Conservation (phyloP, 495 filamentous ascomycete genomes). For the Parmelia sp. region DNA sequence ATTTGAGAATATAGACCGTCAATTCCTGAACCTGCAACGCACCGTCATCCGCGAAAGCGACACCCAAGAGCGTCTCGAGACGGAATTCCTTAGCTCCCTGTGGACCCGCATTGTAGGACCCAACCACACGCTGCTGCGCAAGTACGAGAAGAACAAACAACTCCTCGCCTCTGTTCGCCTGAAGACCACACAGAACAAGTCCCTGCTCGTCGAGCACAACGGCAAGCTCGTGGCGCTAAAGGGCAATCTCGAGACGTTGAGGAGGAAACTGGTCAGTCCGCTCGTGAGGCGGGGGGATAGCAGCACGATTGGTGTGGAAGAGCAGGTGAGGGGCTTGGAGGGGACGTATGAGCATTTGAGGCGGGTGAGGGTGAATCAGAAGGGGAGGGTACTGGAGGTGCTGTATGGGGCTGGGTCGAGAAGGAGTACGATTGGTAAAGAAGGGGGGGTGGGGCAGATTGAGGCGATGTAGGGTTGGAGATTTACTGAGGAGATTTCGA, state of each 20-base stretch:
- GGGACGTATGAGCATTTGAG: slow-evolving; percentile 70
- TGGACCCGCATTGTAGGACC: slow-evolving; percentile 79
- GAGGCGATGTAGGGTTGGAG: not conserved
- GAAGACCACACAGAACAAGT: slow-evolving; percentile 80
- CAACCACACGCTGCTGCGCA: slow-evolving; percentile 62
- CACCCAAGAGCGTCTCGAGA: slow-evolving; percentile 68
- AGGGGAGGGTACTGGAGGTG: slow-evolving; percentile 74
- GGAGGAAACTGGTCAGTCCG: slow-evolving; percentile 72
- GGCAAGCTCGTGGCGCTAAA: slow-evolving; percentile 71
- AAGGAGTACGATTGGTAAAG: slow-evolving; percentile 21
- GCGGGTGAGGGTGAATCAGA: slow-evolving; percentile 66
- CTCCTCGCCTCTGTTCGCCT: slow-evolving; percentile 68
- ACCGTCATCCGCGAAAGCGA: slow-evolving; percentile 78
- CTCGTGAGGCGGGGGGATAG: slow-evolving; percentile 62
- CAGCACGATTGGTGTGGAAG: slow-evolving; percentile 54
- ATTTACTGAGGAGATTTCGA: too few relatives aligned
- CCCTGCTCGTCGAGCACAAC: slow-evolving; percentile 75
- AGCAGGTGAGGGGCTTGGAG: slow-evolving; percentile 76
- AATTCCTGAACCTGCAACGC: slow-evolving; percentile 80
- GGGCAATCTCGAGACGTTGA: slow-evolving; percentile 68
- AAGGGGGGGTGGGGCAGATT: slow-evolving; percentile 16
- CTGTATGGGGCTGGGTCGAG: slow-evolving; percentile 56
- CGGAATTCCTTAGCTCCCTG: slow-evolving; percentile 71
- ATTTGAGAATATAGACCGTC: slow-evolving; percentile 80
- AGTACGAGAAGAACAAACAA: slow-evolving; percentile 80